These are phyloP conservation scores for Bryoglossum gracile DNA, from an alignment of 495 filamentous ascomycete species.

Conservation along the genomic window DNA sequence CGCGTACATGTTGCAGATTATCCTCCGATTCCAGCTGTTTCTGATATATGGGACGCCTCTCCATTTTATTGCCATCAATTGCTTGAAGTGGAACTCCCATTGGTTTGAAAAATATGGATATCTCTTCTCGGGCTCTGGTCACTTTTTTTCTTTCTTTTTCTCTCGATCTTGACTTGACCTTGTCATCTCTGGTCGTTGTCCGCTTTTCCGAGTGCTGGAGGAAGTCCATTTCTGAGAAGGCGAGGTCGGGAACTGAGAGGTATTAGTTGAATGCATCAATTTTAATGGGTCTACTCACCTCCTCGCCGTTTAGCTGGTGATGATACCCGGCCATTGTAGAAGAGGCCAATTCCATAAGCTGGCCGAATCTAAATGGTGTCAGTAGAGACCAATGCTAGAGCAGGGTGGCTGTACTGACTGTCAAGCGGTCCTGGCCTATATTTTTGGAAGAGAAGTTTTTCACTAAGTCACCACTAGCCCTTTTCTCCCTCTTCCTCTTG, in stretches of 20 bases:
- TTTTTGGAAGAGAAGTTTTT: constrained; percentile 57
- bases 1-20: neutral
- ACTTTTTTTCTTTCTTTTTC: constrained; percentile 25
- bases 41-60: neutral
- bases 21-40: neutral
- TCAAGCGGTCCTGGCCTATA: constrained; percentile 54
- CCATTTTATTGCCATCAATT: neutral
- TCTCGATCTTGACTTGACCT: constrained; percentile 13
- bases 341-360: constrained; percentile 51
- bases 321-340: constrained; percentile 63
- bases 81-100: constrained; percentile 7
- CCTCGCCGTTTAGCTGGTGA: constrained; percentile 28
- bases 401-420: constrained; percentile 36
- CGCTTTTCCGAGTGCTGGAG: constrained; percentile 31
- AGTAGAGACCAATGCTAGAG: neutral
- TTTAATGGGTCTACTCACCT: constrained; percentile 8
- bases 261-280: neutral
- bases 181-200: neutral
- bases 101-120: constrained; percentile 35
- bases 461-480: constrained; percentile 44
- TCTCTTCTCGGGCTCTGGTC: constrained; percentile 29
- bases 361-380: constrained; percentile 47
- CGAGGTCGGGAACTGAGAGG: constrained; percentile 51
- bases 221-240: constrained; percentile 64
- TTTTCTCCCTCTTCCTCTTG: constrained; percentile 26